Conservation (phyloP, 2,329 filamentous ascomycete genomes). For the Rutstroemia sydowiana region DNA sequence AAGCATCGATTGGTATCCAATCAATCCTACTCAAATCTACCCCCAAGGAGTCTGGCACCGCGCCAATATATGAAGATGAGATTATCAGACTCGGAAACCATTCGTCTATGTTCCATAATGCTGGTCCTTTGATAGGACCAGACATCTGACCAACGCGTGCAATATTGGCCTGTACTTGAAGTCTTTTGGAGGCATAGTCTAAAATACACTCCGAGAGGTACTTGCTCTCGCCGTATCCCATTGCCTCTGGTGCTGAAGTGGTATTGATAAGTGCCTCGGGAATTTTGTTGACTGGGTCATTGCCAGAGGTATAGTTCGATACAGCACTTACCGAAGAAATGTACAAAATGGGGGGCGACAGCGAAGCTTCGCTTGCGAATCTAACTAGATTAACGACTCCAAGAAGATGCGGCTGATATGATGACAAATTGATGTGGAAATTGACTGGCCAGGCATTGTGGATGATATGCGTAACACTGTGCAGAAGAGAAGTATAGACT, state of each 20-base stretch:
- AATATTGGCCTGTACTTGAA: slow-evolving; percentile 33
- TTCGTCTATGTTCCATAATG: neutral
- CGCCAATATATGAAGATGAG: neutral
- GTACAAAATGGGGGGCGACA: slow-evolving; percentile 18
- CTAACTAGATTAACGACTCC: slow-evolving; percentile 33
- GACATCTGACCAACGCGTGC: slow-evolving; percentile 43
- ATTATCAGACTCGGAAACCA: neutral
- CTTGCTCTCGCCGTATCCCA: slow-evolving; percentile 25
- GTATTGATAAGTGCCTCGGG: neutral
- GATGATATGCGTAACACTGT: slow-evolving; percentile 17
- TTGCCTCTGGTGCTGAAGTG: slow-evolving; percentile 8
- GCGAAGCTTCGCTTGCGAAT: slow-evolving; percentile 4
- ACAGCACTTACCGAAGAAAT: slow-evolving; percentile 23
- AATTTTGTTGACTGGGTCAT: slow-evolving; percentile 25
- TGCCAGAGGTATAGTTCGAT: slow-evolving; percentile 30
- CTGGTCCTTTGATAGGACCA: slow-evolving; percentile 19
- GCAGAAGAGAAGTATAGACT: slow-evolving; percentile 3
- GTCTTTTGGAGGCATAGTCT: slow-evolving; percentile 31
- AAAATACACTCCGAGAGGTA: slow-evolving; percentile 33
- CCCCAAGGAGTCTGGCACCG: neutral
- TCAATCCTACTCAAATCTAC: neutral
- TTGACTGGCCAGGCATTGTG: slow-evolving; percentile 33
- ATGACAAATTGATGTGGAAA: slow-evolving; percentile 29
- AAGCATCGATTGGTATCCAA: neutral
- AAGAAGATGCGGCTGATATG: slow-evolving; percentile 32